These are phyloP conservation scores for Diplodia mutila DNA, from an alignment of 2,329 filamentous ascomycete species.

Conservation along the genomic window DNA sequence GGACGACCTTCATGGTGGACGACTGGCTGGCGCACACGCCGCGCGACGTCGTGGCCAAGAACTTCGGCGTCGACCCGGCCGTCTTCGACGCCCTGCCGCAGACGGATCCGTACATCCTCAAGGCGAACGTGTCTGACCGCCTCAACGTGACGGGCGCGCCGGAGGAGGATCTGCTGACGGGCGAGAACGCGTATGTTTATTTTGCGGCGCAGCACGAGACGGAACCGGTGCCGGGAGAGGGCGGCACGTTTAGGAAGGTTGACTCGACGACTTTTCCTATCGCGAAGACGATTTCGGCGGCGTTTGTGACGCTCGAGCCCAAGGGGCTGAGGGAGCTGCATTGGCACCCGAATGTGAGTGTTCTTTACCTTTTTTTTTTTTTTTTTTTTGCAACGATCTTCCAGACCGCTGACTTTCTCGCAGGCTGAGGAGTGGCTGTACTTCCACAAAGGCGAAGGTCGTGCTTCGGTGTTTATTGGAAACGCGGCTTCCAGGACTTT, in stretches of 20 bases:
- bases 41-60: constrained; percentile 66
- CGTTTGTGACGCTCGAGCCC: constrained; percentile 66
- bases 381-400: constrained; percentile 8
- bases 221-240: constrained; percentile 63
- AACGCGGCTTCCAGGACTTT: constrained; percentile 65
- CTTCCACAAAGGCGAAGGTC: constrained; percentile 65
- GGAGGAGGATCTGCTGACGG: constrained; percentile 50
- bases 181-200: constrained; percentile 66
- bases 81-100: constrained; percentile 42
- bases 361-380: no score
- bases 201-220: constrained; percentile 60
- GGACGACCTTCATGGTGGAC: constrained; percentile 72
- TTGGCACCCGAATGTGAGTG: constrained; percentile 68
- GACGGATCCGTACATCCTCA: constrained; percentile 65
- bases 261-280: constrained; percentile 70
- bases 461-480: constrained; percentile 68
- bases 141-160: constrained; percentile 54
- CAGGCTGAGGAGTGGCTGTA: constrained; percentile 73
- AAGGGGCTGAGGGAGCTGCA: constrained; percentile 67
- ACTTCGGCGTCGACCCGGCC: constrained; percentile 64
- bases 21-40: constrained; percentile 73
- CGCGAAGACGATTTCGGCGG: constrained; percentile 67
- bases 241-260: constrained; percentile 66
- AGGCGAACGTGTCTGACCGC: constrained; percentile 57
- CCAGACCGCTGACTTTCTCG: not conserved